Evolutionary conservation across 768 basidiomycete genomes (phyloP), one percentile per base, ranked within the genome.

Genomic region (Terana coerulea): DNA sequence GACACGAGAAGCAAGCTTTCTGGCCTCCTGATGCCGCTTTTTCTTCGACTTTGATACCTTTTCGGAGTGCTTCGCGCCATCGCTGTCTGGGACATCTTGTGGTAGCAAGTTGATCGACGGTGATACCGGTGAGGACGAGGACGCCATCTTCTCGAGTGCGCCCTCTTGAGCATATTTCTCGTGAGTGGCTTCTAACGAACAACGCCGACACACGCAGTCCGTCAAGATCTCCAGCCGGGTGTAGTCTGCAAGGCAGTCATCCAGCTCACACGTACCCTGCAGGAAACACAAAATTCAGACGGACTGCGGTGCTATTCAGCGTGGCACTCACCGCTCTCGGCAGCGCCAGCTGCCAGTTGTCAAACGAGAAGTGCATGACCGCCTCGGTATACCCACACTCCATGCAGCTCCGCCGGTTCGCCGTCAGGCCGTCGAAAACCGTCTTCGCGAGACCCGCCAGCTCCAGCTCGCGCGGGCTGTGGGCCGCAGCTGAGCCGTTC

Each of bases 161-260:
- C 95, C 92, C 8, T 77, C 68, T 34, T 72, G 66, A 49, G 95
- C 74, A 41, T 83, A 46, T 34, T 46, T 75, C 42, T 71, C 71
- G 58, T 81, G 79, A 0, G 97, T 98, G 15, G 86, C 84, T 5
- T 83, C 71, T 54, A 98, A 72, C 1, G 93, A 91, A 64, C 97
- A 99, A 54, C 86, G 85, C 19, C 94, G 84, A 68, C 97, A 99
- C 24, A 92, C 83, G 60, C 93, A 95, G 62, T 95, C 94, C n/a
- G 79, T 81, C 40, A 99, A 76, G 30, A 89, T 69, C 64, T 99
- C 97, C 26, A 95, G 76, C 11, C 85, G 78, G 25, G 93, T 95
- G 66, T 95, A 97, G 37, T 95, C 89, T 52, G 80, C 80, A 10
- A 98, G 78, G 60, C 91, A 92, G 43, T 88, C 88, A 66, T 93